phyloP scores from a whole-genome alignment of 1,139 yeast genomes.

The Chernovozyma sophiae-reginae region DNA sequence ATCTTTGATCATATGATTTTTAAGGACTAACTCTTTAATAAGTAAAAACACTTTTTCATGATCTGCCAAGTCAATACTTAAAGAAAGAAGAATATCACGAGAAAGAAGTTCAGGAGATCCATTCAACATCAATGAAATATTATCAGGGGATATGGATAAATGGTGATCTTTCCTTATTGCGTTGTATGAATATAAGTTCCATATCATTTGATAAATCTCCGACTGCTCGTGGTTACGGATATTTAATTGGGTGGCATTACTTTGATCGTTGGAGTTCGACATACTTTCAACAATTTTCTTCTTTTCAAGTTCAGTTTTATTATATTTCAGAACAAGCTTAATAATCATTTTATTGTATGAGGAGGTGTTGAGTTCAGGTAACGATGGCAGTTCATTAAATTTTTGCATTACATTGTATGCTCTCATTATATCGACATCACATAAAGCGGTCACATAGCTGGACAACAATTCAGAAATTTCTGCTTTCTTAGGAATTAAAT shows the following conservation, averaged over 20 bases:
- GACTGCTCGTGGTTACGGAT: constrained; percentile 12
- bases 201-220: constrained; percentile 16
- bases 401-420: constrained; percentile 26
- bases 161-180: constrained; percentile 40
- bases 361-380: constrained; percentile 35
- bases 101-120: constrained; percentile 1
- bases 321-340: constrained; percentile 20
- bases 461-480: constrained; percentile 31
- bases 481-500: constrained; percentile 10
- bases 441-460: constrained; percentile 25
- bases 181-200: constrained; percentile 33
- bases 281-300: neutral
- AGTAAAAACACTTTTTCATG: constrained; percentile 34
- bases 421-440: constrained; percentile 15
- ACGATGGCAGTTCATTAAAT: constrained; percentile 28
- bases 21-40: constrained; percentile 34
- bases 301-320: constrained; percentile 11
- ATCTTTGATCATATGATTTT: constrained; percentile 31
- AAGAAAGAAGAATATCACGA: constrained; percentile 27
- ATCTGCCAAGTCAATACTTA: constrained; percentile 34
- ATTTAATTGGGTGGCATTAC: constrained; percentile 6
- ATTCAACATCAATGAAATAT: neutral
- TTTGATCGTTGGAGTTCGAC: neutral
- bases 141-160: neutral
- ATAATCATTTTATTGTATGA: constrained; percentile 31